Percentiles rank a stretch among this genome's conserved stretches.
phyloP scores from a whole-genome alignment of 179 eudicot genomes.

The Pouteria campechiana region DNA sequence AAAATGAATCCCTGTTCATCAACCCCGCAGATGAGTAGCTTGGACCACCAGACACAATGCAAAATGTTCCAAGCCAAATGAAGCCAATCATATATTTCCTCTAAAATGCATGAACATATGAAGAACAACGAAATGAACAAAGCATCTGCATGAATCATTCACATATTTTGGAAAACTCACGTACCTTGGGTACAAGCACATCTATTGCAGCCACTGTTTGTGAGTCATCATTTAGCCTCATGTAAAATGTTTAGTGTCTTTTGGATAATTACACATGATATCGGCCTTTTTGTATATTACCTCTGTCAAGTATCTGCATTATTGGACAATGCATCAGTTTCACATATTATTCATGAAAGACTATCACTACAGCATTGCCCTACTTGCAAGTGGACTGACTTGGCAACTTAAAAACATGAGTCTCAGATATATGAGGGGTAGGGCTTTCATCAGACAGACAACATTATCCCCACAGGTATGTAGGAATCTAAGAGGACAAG shows the following conservation, averaged over 20 bases:
- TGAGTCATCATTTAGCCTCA: constrained; percentile 85
- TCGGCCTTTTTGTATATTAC: constrained; percentile 66
- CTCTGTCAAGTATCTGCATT: constrained; percentile 70
- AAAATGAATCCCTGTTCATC: no score
- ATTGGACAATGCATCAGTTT: not conserved
- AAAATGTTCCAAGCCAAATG: no score
- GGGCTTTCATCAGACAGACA: no score
- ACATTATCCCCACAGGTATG: no score
- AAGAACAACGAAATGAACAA: not conserved
- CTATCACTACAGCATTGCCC: no score
- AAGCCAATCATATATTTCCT: no score
- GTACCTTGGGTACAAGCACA: constrained; percentile 96
- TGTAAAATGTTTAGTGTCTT: constrained; percentile 92
- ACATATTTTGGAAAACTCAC: not conserved
- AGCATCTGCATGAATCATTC: not conserved
- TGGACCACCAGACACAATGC: no score
- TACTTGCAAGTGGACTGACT: not conserved
- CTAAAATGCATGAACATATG: no score
- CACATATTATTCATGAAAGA: no score
- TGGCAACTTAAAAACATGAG: not conserved
- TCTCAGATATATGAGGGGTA: no score
- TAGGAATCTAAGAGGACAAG: no score
- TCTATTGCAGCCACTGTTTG: constrained; percentile 99
- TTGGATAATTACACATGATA: constrained; percentile 88
- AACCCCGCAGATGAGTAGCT: no score